A percentile compares a stretch with the other conserved stretches of the same genome.
These are phyloP conservation scores for Bipolaris zeicola DNA, from an alignment of 2,329 filamentous ascomycete genomes.

Conservation along the genomic window DNA sequence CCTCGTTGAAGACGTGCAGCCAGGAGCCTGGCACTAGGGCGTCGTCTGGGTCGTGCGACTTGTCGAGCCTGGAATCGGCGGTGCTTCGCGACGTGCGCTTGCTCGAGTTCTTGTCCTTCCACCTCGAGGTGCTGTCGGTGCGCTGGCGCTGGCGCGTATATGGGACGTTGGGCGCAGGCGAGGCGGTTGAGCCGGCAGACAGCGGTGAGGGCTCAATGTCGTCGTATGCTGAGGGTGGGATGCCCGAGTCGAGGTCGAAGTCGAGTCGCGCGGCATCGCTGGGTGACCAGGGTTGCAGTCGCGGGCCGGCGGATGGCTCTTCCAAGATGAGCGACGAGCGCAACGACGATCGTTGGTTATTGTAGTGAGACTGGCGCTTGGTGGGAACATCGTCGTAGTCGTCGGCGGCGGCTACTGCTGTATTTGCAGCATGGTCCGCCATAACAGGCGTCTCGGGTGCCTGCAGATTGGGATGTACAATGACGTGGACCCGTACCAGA, in stretches of 20 bases:
- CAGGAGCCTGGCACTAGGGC: constrained; percentile 10
- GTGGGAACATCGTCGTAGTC: constrained; percentile 24
- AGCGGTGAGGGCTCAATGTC: constrained; percentile 17
- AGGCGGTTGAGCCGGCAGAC: constrained; percentile 7
- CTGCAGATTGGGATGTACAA: constrained; percentile 14
- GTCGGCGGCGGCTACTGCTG: not conserved
- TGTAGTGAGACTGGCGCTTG: constrained; percentile 40
- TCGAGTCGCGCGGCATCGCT: constrained; percentile 19
- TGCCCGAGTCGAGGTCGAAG: constrained; percentile 23
- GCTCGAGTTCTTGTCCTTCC: constrained; percentile 3
- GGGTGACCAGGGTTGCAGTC: constrained; percentile 19
- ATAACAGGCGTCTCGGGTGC: constrained; percentile 15
- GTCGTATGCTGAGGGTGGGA: constrained; percentile 16
- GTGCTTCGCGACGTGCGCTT: constrained; percentile 11
- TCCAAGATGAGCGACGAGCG: constrained; percentile 23
- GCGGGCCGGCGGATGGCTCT: constrained; percentile 21
- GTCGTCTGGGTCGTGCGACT: constrained; percentile 8
- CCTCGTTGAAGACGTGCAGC: constrained; percentile 14
- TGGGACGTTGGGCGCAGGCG: constrained; percentile 26
- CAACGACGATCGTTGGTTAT: constrained; percentile 44
- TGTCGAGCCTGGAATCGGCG: not conserved
- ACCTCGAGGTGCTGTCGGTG: constrained; percentile 3
- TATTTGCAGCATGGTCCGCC: constrained; percentile 19
- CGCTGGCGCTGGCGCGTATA: constrained; percentile 11
- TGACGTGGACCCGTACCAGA: constrained; percentile 14